These are phyloP conservation scores for Hypomontagnella monticulosa DNA, from an alignment of 495 filamentous ascomycete genomes.

Conservation along the genomic window DNA sequence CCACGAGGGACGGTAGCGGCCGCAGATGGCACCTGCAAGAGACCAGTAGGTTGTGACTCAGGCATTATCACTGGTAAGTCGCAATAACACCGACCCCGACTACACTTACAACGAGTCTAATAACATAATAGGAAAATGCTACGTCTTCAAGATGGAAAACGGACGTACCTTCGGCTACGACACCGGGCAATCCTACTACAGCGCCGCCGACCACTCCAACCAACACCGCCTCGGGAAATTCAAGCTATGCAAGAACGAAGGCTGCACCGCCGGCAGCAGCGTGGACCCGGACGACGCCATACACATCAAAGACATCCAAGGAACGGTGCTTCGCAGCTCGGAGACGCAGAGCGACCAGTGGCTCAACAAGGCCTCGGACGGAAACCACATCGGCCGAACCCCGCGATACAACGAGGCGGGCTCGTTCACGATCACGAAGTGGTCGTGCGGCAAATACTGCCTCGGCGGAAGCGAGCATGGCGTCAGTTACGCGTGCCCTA, in stretches of 20 bases:
- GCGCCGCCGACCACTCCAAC: conserved; percentile 22
- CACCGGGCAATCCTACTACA: conserved; percentile 16
- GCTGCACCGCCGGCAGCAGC: conserved; percentile 11
- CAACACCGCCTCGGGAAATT: conserved; percentile 19
- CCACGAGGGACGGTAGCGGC: conserved; percentile 5
- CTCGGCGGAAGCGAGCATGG: conserved; percentile 16
- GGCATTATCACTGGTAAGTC: conserved; percentile 23
- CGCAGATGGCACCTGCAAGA: conserved; percentile 8
- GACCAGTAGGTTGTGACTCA: conserved; percentile 17
- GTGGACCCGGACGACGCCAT: conserved; percentile 20
- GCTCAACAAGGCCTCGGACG: conserved; percentile 21
- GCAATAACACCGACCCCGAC: neutral
- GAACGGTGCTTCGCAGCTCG: conserved; percentile 14
- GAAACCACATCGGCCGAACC: conserved; percentile 16
- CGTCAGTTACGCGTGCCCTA: conserved; percentile 16
- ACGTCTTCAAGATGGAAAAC: conserved; percentile 19
- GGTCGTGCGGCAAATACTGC: conserved; percentile 25
- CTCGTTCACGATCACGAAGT: conserved; percentile 24
- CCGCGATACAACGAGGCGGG: conserved; percentile 11
- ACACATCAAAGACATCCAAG: conserved; percentile 14
- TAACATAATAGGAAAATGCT: conserved; percentile 9
- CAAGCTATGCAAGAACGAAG: conserved; percentile 25
- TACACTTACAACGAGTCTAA: neutral
- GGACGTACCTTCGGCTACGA: conserved; percentile 28
- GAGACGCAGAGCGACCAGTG: conserved; percentile 18